Evolutionary conservation across 768 basidiomycete species (phyloP), one percentile per base, ranked within the genome.

Genomic region (Dendrothele bispora): DNA sequence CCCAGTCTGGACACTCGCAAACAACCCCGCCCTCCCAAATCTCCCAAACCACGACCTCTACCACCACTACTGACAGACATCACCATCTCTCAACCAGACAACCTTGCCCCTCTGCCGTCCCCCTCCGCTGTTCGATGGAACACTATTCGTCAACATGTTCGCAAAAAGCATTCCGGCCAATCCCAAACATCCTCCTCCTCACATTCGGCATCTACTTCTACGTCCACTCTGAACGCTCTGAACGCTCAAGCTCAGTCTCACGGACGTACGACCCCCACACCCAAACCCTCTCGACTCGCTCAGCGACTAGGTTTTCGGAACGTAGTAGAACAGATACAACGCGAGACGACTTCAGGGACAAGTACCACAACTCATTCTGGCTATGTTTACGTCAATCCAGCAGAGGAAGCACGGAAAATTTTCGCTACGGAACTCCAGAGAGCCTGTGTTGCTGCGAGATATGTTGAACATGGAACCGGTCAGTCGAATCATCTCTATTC

Each of bases 261-360:
- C 37, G 52, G 61, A 24, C 48, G 26, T 22, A 51, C 53, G 41
- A 22, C 25, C 53, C 37, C 43, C 55, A 67, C 78, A 1, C 75
- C 79, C 8, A 83, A 79, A 54, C 71, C 70, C 4, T 80, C 77
- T 27, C 69, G 77, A 12, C 60, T 84, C 25, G 71, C 72, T 5
- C 72, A 66, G 11, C 61, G 72, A 38, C 61, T 83, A 11, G 82
- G 78, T 2, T 81, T 85, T 53, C 73, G 73, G 39, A 82, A 87
- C 20, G 79, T 85, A 11, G 84, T 86, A 1, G 86, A 88, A 27
- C 74, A 81, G 47, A 84, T 70, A 3, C 75, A 74, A 22, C 82
- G 80, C 45, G 68, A 71, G 32, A 67, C 68, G 17, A n/a, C n/a
- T n/a, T n/a, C n/a, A n/a, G n/a, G n/a, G n/a, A n/a, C n/a, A n/a